Conservation (phyloP, 768 basidiomycete species). For the Phylloporus arenicola region DNA sequence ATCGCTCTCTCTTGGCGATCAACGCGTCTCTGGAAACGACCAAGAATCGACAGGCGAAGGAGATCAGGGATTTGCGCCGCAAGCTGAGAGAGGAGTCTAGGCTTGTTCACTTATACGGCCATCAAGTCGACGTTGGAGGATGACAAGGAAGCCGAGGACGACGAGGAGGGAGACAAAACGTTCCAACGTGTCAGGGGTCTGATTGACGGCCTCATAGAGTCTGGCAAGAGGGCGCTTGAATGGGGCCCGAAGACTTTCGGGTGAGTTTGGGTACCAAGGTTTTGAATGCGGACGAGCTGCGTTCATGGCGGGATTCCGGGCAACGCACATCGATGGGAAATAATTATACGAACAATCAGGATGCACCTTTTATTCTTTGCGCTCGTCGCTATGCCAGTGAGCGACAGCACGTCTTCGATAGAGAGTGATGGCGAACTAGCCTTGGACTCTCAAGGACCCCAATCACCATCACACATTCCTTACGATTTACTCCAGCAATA, state of each 20-base stretch:
- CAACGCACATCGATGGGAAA: too few species aligned
- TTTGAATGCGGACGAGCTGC: slow-evolving; percentile 66
- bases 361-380: slow-evolving; percentile 12
- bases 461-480: too few species aligned
- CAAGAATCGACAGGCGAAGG: slow-evolving; percentile 74
- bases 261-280: slow-evolving; percentile 56
- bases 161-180: slow-evolving; percentile 43
- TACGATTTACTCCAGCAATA: too few species aligned
- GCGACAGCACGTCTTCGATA: too few species aligned
- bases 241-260: too few species aligned
- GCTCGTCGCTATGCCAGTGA: too few species aligned
- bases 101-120: slow-evolving; percentile 55
- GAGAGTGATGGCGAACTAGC: too few species aligned
- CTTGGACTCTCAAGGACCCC: too few species aligned
- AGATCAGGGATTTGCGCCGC: slow-evolving; percentile 79
- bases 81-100: slow-evolving; percentile 80
- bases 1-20: too few species aligned
- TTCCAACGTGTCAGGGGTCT: slow-evolving; percentile 62
- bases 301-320: too few species aligned
- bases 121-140: slow-evolving; percentile 46
- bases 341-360: too few species aligned
- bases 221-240: slow-evolving; percentile 59
- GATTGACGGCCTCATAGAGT: slow-evolving; percentile 55
- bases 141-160: slow-evolving; percentile 33
- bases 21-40: slow-evolving; percentile 77